Evolutionary conservation across 345 rosid genomes (phyloP), one percentile per base, ranked within the genome.

Genomic region (Melastoma malabathricum): DNA sequence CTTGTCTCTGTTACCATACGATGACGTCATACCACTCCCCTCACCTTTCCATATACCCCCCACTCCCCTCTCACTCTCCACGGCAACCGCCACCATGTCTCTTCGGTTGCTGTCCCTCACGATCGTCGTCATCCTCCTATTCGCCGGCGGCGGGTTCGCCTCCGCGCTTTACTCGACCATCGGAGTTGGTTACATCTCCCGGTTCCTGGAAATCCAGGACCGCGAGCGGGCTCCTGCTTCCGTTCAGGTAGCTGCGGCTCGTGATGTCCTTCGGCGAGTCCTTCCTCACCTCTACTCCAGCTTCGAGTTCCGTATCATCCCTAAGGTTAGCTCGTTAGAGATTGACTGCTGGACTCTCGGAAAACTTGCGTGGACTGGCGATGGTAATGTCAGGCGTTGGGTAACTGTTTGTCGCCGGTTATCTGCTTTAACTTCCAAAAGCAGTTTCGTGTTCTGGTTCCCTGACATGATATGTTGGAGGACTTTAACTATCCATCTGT

Each of bases 171-270:
- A 81, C 1, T 79, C 83, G 41, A 74, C 89, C 34, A 51, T 71
- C 68, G 89, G 89, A 44, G 81, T 76, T 59, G 70, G 67, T 15
- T 72, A 76, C 71, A 62, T 82, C n/a, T 76, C 83, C 10, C 57
- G 62, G 29, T 66, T 82, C 18, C 85, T 82, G 51, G 73, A 79
- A 15, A 65, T 74, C 48, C 90, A 82, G 67, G 85, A 74, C 17
- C 66, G 66, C 44, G 86, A 79, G 69, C 68, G 83, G 17, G 77
- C 85, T 64, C 64, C 81, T 59, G 72, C 81, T 20, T 48, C 80
- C 3, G 73, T 75, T 60, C 90, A 82, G 59, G 43, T 79, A 20
- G 72, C 75, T 7, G 81, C 90, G 0, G 81, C 83, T 19, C 60
- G 68, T 15, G 73, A 65, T n/a, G 81, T 59, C 29, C 86, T 82